Evolutionary conservation across 1,284 basidiomycete genomes (phyloP).

Genomic region (Microbotryum intermedium): DNA sequence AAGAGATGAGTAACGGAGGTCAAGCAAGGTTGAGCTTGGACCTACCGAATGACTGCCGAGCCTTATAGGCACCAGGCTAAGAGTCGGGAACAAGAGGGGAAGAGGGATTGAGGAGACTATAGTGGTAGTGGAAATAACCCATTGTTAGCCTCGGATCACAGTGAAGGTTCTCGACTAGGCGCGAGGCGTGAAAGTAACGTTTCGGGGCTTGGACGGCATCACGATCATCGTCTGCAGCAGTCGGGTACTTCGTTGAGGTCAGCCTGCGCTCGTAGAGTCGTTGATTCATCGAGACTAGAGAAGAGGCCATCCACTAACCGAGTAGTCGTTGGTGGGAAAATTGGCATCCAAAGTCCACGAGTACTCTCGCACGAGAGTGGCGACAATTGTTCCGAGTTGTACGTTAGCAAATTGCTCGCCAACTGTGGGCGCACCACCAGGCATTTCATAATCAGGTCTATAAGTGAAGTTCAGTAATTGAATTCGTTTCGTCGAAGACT

Average conservation of each 20-base stretch:
- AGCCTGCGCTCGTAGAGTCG: background rate
- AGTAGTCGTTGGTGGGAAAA: slow-evolving; percentile 80
- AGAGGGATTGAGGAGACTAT: too few species aligned
- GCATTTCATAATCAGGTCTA: background rate
- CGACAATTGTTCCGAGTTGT: slow-evolving; percentile 77
- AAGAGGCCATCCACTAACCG: slow-evolving; percentile 35
- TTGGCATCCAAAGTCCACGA: slow-evolving; percentile 60
- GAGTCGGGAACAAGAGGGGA: too few species aligned
- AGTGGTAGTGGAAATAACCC: too few species aligned
- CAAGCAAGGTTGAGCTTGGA: too few species aligned
- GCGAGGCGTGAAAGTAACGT: slow-evolving; percentile 39
- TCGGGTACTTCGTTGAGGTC: background rate
- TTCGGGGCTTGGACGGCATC: slow-evolving; percentile 51
- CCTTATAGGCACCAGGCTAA: too few species aligned
- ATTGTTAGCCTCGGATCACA: too few species aligned
- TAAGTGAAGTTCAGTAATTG: background rate
- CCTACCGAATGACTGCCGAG: too few species aligned
- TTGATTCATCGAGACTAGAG: background rate
- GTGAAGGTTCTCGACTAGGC: background rate
- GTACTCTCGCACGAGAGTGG: slow-evolving; percentile 66
- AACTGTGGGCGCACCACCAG: slow-evolving; percentile 37
- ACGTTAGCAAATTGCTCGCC: slow-evolving; percentile 97
- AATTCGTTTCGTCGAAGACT: background rate
- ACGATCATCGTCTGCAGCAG: slow-evolving; percentile 58
- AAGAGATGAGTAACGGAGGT: too few species aligned